Conservation (phyloP, 306 rosid species). For the Cucurbita moschata region DNA sequence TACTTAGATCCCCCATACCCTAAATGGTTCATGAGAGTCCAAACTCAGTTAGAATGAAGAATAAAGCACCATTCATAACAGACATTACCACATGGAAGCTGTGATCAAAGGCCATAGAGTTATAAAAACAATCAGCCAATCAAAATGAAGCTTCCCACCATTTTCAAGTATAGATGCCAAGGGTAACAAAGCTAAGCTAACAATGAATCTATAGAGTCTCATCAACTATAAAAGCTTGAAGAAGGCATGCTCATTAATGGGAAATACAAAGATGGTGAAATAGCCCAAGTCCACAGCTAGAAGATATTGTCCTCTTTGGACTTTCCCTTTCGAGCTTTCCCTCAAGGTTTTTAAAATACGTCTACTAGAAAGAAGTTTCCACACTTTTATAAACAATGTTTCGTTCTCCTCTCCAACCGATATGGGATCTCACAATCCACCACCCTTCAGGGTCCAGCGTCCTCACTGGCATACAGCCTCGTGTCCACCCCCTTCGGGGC, state of each 20-base stretch:
- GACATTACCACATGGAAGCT: not conserved
- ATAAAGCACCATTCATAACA: not conserved
- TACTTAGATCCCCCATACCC: slow-evolving; percentile 21
- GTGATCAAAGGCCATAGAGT: not conserved
- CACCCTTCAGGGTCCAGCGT: too few relatives aligned
- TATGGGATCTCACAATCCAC: too few relatives aligned
- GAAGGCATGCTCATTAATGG: not conserved
- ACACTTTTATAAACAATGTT: too few relatives aligned
- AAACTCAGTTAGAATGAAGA: not conserved
- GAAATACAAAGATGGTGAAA: not conserved
- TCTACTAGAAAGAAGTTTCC: too few relatives aligned
- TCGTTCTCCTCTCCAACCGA: too few relatives aligned
- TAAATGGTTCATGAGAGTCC: not conserved
- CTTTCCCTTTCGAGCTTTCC: too few relatives aligned
- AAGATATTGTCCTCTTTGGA: too few relatives aligned
- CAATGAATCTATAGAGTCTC: not conserved
- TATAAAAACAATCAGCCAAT: not conserved
- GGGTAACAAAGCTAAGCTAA: not conserved
- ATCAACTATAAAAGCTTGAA: not conserved
- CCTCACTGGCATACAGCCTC: too few relatives aligned
- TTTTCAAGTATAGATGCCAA: not conserved
- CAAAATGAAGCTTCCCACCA: not conserved
- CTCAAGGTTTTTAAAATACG: too few relatives aligned
- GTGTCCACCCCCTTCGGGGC: too few relatives aligned
- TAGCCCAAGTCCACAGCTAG: too few relatives aligned